Evolutionary conservation across 192 early-diverging fungal species (phyloP), one percentile per base, ranked within the genome.

Genomic region (Dissophora globulifera): DNA sequence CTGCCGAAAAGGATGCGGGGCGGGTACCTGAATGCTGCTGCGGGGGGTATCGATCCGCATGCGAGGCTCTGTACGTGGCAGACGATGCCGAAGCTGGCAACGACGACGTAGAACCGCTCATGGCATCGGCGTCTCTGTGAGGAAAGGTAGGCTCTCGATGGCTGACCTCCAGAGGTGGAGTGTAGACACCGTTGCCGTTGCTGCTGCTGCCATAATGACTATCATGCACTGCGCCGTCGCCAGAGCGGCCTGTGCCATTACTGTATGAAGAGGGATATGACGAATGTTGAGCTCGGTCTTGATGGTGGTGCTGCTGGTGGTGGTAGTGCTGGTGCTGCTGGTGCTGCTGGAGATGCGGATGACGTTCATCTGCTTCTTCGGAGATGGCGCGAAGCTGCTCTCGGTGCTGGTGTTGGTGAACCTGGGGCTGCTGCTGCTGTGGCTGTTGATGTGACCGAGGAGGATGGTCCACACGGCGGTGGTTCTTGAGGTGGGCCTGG

Each of bases 341-440:
- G 22, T 20, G 31, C 4, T 31, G 41, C 8, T 45, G 16, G 68
- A 31, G 47, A 52, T n/a, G 43, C 41, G 17, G 38, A 40, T 40
- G 38, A 7, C 38, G 7, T 40, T 47, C 32, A 1, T 75, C 62
- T 16, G 38, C 49, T n/a, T 65, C 70, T 27, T 75, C 62, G 10
- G 49, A 58, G 56, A 75, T 75, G 17, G 70, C 62, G 38, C 62
- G 70, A n/a, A 75, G 62, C 27, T 55, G 49, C 19, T 29, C 19
- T 13, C 49, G 46, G 23, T 58, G 56, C 3, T 45, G 43, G 9
- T 38, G 35, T 6, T 38, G 35, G 7, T 38, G 35, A 13, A 9
- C 7, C 35, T 38, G 35, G 35, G 6, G 35, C 35, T 38, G 35
- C 7, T 38, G 35, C 35, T 38, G 43, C 25, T 50, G 46, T 45